Percentiles rank a stretch among this genome's conserved stretches.
Evolutionary conservation across 192 early-diverging fungal genomes (phyloP).

Genomic region (Neocallimastix lanati): DNA sequence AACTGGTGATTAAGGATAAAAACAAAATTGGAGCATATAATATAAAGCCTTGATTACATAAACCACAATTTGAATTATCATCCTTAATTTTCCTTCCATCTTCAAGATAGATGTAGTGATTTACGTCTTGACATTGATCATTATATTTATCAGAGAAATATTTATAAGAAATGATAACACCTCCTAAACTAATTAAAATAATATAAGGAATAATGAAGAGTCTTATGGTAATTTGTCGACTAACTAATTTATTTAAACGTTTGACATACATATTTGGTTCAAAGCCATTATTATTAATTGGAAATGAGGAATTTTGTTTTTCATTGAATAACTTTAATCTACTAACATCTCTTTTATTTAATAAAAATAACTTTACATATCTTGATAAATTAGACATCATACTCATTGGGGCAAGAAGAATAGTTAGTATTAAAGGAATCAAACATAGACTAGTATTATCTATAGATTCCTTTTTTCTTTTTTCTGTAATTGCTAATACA

Average conservation of each 20-base stretch:
- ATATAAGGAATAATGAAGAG: background rate
- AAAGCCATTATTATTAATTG: background rate
- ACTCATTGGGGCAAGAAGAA: background rate
- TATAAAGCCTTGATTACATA: no score
- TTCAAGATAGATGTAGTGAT: no score
- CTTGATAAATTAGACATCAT: background rate
- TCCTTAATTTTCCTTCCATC: no score
- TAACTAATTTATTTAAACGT: background rate
- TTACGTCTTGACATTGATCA: no score
- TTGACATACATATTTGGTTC: background rate
- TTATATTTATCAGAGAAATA: no score
- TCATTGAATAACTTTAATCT: background rate
- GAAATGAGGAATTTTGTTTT: background rate
- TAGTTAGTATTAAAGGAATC: background rate
- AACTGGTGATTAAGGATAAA: no score
- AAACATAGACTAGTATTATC: background rate
- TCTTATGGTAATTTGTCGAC: background rate
- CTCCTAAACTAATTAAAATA: background rate
- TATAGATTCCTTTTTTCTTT: no score
- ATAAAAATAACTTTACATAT: background rate
- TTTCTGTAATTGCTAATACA: no score
- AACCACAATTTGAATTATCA: no score
- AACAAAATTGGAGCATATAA: no score
- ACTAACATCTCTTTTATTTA: background rate
- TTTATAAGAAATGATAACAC: no score